Evolutionary conservation across 2,329 filamentous ascomycete species (phyloP).

Genomic region (Sporothrix luriei): DNA sequence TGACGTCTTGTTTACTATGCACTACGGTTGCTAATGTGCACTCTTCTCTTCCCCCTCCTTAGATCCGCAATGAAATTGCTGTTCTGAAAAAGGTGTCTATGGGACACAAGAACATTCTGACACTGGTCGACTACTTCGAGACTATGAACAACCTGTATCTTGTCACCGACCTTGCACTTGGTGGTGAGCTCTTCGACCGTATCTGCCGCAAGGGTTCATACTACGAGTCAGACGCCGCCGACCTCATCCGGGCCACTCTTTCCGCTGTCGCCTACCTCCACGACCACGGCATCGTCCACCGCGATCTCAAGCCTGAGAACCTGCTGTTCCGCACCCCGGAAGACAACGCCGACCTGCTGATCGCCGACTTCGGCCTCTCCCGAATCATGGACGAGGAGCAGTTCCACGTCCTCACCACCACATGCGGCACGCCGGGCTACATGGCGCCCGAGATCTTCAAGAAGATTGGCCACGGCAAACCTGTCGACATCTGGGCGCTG

Average conservation of each 20-base stretch:
- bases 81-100: slow-evolving; percentile 98
- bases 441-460: slow-evolving; percentile 99
- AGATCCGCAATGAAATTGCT: slow-evolving; percentile 97
- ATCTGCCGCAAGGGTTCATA: slow-evolving; percentile 99
- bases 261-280: slow-evolving; percentile 98
- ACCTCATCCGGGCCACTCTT: slow-evolving; percentile 89
- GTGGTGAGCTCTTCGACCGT: slow-evolving; percentile 95
- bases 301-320: slow-evolving; percentile 97
- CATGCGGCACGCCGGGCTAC: slow-evolving; percentile 95
- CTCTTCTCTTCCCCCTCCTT: neutral
- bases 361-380: slow-evolving; percentile 93
- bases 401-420: slow-evolving; percentile 96
- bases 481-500: slow-evolving; percentile 97
- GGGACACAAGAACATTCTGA: slow-evolving; percentile 97
- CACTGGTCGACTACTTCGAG: slow-evolving; percentile 98
- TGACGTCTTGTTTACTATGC: neutral
- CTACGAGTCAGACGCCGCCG: slow-evolving; percentile 94
- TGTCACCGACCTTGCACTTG: slow-evolving; percentile 93
- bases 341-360: slow-evolving; percentile 94
- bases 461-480: slow-evolving; percentile 96
- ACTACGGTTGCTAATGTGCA: neutral
- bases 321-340: slow-evolving; percentile 94
- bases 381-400: slow-evolving; percentile 99
- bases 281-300: slow-evolving; percentile 97
- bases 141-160: slow-evolving; percentile 99